Evolutionary conservation across 2,329 filamentous ascomycete genomes (phyloP), one percentile per base, ranked within the genome.

Genomic region (Colletotrichum sp.): DNA sequence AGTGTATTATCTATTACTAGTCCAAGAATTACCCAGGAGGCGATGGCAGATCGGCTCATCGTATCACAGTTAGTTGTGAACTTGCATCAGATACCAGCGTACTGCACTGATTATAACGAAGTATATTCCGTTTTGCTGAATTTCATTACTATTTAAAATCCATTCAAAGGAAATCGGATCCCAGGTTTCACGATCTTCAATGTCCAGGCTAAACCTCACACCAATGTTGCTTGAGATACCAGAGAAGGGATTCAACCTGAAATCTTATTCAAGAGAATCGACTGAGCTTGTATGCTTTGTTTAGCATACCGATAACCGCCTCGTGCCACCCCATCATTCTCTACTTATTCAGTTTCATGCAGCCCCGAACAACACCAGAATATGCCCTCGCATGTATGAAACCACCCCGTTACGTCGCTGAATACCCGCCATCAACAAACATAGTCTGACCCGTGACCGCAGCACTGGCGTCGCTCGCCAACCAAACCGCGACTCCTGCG

Each of bases 401-500:
- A 36, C 1, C 44, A 13, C 16, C 6, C 3, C 19, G 5, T 8
- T 32, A 81, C 0, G 81, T 81, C 2, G 82, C 82, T 2, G 83
- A 84, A 59, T 83, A 84, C 0, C 83, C 83, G 2, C 83, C 82
- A 36, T 84, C 83, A 0, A 84, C 82, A 76, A 84, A 84, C 1
- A 84, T 77, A 1, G 79, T 82, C 77, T 84, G 83, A 0, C 83
- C 83, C 0, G 82, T 84, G 2, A 84, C 81, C 0, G 82, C 79
- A 9, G 79, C 79, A 22, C 82, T 84, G 0, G 82, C 83, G 19
- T 78, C 78, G 15, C 82, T 82, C 0, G 83, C 82, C 44, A 84
- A 15, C 39, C 80, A 84, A 3, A 84, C 75, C 0, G 77, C 82
- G 12, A 81, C 77, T 0, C 82, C 82, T 0, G 79, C 82, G 78